These are phyloP conservation scores for Boletus albobrunnescens DNA, from an alignment of 1,284 basidiomycete genomes.

Conservation along the genomic window DNA sequence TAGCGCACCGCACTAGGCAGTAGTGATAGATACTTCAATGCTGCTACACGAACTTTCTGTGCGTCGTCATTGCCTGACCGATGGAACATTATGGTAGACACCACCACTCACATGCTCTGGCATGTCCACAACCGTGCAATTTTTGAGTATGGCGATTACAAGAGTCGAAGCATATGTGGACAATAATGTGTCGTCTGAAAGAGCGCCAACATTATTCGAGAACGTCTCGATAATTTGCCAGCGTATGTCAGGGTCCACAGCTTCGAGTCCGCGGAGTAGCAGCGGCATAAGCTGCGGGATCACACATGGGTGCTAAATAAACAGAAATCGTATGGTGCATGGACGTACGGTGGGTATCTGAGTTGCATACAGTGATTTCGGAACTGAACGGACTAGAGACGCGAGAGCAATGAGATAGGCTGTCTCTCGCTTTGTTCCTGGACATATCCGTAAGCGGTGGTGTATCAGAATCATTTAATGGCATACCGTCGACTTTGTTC, in stretches of 20 bases:
- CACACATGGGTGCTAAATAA: neutral
- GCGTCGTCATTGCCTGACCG: slow-evolving; percentile 2
- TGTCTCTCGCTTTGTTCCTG: slow-evolving; percentile 47
- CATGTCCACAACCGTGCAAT: slow-evolving; percentile 46
- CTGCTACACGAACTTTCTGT: slow-evolving; percentile 71
- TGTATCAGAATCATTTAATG: neutral
- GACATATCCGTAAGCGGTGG: slow-evolving; percentile 19
- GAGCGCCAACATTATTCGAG: slow-evolving; percentile 63
- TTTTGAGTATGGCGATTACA: slow-evolving; percentile 68
- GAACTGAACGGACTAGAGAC: slow-evolving; percentile 76
- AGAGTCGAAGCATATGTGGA: slow-evolving; percentile 70
- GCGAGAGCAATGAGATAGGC: slow-evolving; percentile 85
- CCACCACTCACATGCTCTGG: slow-evolving; percentile 48
- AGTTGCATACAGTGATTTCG: slow-evolving; percentile 66
- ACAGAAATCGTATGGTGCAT: neutral
- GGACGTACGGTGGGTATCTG: slow-evolving; percentile 63
- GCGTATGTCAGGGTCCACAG: slow-evolving; percentile 72
- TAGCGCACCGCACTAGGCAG: slow-evolving; percentile 76
- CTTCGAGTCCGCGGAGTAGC: slow-evolving; percentile 78
- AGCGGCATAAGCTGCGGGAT: slow-evolving; percentile 78
- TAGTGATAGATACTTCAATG: slow-evolving; percentile 69
- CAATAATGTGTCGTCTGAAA: slow-evolving; percentile 49
- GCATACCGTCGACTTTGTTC: slow-evolving; percentile 43
- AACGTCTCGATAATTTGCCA: slow-evolving; percentile 81
- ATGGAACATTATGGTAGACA: neutral